Base-by-base conservation (phyloP, 2,329 filamentous ascomycete genomes). In the Epichloe gansuensis region DNA sequence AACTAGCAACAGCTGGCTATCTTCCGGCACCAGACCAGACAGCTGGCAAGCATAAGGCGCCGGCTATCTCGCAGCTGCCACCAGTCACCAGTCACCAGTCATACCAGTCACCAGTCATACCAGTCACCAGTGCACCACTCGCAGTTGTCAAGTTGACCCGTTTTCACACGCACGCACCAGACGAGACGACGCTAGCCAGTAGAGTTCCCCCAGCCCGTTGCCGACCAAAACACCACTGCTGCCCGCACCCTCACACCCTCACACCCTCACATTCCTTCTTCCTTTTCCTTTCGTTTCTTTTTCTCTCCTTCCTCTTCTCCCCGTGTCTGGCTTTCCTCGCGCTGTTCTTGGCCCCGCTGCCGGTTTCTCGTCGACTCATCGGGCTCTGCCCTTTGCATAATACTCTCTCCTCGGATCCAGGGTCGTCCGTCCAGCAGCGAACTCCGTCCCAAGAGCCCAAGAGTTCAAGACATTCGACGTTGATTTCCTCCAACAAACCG, bases 171-270 rank as follows among this genome's bases (percentile, higher is more conserved):
- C 17, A 21, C 17, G 17, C 17, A 21, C 17, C 17, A 21, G 17
- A 21, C 17, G 17, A 21, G 17, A 21, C 17, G 17, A 21, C 17
- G 17, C 17, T 21, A 21, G 17, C 17, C 17, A 21, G 17, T 21
- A 21, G 17, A 21, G 17, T 21, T 2, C 17, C 17, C 17, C 17
- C 17, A 41, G 38, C 12, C 28, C 28, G 28, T 31, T 9, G 38
- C 38, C n/a, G 13, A 28, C 25, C 17, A 41, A 53, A 52, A 52
- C 51, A 52, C 51, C 51, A 52, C 42, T 23, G 17, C 17, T 31
- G 45, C 51, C 25, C 17, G 2, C 17, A 21, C 17, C 17, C 17
- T 21, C 17, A 23, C 49, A 34, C 39, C 12, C 46, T 28, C 46
- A 28, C 42, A 23, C 23, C 34, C 38, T 25, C 17, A 21, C 45